Percentiles rank a stretch among this genome's conserved stretches.
phyloP scores from a whole-genome alignment of 2,329 filamentous ascomycete genomes.

The Zelopaecilomyces penicillatus region DNA sequence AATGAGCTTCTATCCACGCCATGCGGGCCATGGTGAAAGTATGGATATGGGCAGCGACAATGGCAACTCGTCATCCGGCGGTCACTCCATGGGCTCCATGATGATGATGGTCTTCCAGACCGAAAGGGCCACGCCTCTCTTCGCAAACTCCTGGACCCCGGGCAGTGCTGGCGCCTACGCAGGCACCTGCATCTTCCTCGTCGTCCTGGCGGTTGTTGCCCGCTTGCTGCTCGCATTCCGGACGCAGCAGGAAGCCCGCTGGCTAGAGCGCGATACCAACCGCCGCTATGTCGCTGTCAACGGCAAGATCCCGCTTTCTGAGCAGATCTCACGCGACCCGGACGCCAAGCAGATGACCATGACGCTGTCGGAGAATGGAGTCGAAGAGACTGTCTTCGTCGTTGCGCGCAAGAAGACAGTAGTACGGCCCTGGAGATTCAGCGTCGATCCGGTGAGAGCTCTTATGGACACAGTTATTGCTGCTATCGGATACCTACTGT shows the following conservation, averaged over 20 bases:
- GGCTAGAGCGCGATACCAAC: constrained; percentile 62
- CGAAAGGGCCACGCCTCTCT: constrained; percentile 40
- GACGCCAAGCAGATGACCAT: constrained; percentile 58
- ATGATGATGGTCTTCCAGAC: constrained; percentile 56
- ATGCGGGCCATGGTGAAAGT: constrained; percentile 12
- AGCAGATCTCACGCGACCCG: constrained; percentile 49
- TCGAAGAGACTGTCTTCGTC: constrained; percentile 73
- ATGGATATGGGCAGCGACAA: constrained; percentile 10
- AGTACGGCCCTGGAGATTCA: constrained; percentile 68
- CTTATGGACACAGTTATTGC: constrained; percentile 60
- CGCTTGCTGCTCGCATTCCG: constrained; percentile 67
- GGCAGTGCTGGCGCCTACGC: constrained; percentile 63
- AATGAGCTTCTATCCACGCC: constrained; percentile 17
- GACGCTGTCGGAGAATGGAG: constrained; percentile 63
- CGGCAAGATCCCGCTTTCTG: constrained; percentile 51
- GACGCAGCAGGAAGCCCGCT: constrained; percentile 51
- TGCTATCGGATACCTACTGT: constrained; percentile 82
- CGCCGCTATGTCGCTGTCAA: constrained; percentile 70
- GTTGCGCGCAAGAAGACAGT: constrained; percentile 49
- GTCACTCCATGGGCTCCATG: constrained; percentile 9
- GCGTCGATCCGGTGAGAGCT: constrained; percentile 68
- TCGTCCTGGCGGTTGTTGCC: constrained; percentile 62
- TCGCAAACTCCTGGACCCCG: constrained; percentile 66
- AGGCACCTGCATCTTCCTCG: constrained; percentile 85
- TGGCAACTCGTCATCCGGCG: constrained; percentile 7